Conservation (phyloP, 1,284 basidiomycete genomes). For the Mycena sp. region DNA sequence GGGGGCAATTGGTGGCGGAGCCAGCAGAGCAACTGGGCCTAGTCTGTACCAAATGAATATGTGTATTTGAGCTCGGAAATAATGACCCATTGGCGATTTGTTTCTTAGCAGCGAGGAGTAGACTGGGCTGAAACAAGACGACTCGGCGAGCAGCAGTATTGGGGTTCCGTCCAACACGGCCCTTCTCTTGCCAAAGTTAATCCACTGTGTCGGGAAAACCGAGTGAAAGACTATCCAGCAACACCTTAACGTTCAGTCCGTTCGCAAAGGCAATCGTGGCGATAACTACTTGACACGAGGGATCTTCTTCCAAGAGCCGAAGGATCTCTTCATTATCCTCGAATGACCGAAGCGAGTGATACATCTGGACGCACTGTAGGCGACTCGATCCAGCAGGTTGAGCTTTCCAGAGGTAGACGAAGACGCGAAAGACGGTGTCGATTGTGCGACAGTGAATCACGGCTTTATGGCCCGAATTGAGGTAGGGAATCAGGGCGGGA, state of each 20-base stretch:
- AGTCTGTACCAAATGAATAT: no score
- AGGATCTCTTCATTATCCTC: conserved; percentile 16
- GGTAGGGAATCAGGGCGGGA: conserved; percentile 11
- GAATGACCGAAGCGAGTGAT: conserved; percentile 5
- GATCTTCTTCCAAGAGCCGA: conserved; percentile 4
- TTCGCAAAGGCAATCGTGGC: conserved; percentile 16
- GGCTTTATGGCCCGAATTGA: conserved; percentile 3
- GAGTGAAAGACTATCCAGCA: neutral
- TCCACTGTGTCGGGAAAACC: conserved; percentile 14
- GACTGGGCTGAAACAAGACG: conserved; percentile 5
- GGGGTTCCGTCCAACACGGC: conserved; percentile 10
- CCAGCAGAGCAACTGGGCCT: no score
- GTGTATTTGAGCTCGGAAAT: no score
- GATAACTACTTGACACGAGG: neutral
- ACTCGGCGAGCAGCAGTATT: conserved; percentile 2
- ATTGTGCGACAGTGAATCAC: conserved; percentile 1
- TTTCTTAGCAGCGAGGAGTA: neutral
- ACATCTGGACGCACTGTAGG: conserved; percentile 1
- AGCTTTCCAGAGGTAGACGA: conserved; percentile 4
- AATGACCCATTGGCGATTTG: neutral
- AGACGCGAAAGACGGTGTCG: conserved; percentile 5
- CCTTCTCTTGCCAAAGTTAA: conserved; percentile 17
- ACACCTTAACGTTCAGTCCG: conserved; percentile 3
- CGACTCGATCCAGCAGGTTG: neutral
- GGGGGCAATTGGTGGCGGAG: no score